These are phyloP conservation scores for Oxalis stricta DNA, from an alignment of 441 rosid genomes.

Conservation along the genomic window DNA sequence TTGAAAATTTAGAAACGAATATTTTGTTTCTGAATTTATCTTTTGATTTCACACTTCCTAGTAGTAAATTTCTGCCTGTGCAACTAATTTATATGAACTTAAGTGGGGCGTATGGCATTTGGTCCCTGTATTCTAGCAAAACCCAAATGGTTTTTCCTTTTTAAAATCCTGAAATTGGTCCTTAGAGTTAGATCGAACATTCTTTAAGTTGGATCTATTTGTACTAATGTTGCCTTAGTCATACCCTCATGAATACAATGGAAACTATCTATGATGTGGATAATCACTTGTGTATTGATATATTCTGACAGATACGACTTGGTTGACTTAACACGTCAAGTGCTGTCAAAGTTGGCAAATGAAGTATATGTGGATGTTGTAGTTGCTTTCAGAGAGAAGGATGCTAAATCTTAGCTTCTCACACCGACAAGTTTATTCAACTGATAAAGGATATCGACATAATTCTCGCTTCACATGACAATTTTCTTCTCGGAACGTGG, in stretches of 20 bases:
- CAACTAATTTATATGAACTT: too few species aligned
- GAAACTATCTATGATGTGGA: neutral
- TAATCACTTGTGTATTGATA: neutral
- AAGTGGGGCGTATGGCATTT: too few species aligned
- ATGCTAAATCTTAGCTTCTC: slow-evolving; percentile 29
- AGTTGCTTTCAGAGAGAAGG: slow-evolving; percentile 43
- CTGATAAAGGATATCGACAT: slow-evolving; percentile 65
- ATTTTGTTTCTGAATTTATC: too few species aligned
- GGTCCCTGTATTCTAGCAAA: too few species aligned
- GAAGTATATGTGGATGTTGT: slow-evolving; percentile 59
- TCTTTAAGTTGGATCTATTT: too few species aligned
- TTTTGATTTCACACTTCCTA: too few species aligned
- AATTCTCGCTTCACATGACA: slow-evolving; percentile 75
- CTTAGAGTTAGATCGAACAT: too few species aligned
- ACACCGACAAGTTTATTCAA: slow-evolving; percentile 43
- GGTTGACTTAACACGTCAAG: slow-evolving; percentile 92
- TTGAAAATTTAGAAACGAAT: too few species aligned
- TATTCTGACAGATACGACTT: slow-evolving; percentile 61
- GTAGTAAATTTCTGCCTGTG: too few species aligned
- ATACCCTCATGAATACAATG: neutral
- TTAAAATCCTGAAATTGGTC: too few species aligned
- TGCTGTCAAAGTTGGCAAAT: slow-evolving; percentile 80
- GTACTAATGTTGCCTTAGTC: neutral
- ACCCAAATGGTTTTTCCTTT: too few species aligned
- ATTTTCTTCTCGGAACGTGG: slow-evolving; percentile 85